Percentiles rank a stretch among this genome's conserved stretches.
phyloP scores from a whole-genome alignment of 805 yeast genomes.

The Candida alai region DNA sequence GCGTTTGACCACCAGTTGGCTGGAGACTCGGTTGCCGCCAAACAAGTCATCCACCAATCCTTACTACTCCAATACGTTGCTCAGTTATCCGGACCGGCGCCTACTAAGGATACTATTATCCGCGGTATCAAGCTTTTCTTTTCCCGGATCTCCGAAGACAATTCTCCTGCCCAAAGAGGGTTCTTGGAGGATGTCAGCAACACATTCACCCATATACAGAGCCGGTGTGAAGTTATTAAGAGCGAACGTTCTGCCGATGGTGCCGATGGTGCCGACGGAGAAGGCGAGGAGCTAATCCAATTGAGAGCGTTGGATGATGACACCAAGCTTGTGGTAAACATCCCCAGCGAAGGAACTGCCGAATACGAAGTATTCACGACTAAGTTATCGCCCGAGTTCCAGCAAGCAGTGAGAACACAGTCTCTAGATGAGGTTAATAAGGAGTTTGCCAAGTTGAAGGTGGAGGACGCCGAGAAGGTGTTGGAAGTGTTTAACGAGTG shows the following conservation, averaged over 20 bases:
- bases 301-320: constrained; percentile 83
- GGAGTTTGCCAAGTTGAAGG: constrained; percentile 68
- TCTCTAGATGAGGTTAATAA: constrained; percentile 76
- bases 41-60: constrained; percentile 74
- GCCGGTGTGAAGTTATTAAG: constrained; percentile 66
- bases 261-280: constrained; percentile 21
- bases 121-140: constrained; percentile 63
- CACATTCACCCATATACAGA: constrained; percentile 71
- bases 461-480: constrained; percentile 76
- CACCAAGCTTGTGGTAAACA: constrained; percentile 63
- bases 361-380: constrained; percentile 54
- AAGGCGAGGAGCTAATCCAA: constrained; percentile 78
- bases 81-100: constrained; percentile 35
- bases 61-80: constrained; percentile 71
- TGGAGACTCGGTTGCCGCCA: constrained; percentile 51
- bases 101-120: constrained; percentile 24
- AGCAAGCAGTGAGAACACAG: constrained; percentile 68
- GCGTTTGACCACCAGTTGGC: constrained; percentile 81
- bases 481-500: constrained; percentile 74
- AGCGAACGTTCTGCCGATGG: constrained; percentile 40
- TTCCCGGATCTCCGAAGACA: constrained; percentile 49
- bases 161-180: constrained; percentile 62
- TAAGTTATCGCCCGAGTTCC: constrained; percentile 58
- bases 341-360: constrained; percentile 57
- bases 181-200: constrained; percentile 69